A percentile compares a stretch with the other conserved stretches of the same genome.
phyloP scores from a whole-genome alignment of 441 rosid genomes.

The Arabidopsis hybrid region DNA sequence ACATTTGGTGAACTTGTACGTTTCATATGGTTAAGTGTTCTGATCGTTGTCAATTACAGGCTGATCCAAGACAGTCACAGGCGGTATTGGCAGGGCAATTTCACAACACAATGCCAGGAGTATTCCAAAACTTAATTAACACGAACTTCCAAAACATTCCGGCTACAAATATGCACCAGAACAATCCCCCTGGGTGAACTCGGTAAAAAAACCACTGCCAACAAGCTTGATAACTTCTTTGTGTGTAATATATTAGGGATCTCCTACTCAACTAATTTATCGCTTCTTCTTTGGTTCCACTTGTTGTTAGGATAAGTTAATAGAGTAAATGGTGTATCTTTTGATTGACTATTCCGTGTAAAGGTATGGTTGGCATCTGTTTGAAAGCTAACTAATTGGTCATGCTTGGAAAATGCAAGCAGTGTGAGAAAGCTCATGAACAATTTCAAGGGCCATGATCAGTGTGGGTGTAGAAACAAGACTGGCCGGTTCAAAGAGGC shows the following conservation, averaged over 20 bases:
- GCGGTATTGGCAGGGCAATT: conserved; percentile 48
- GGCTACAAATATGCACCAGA: conserved; percentile 53
- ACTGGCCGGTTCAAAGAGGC: not conserved
- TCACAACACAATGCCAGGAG: conserved; percentile 56
- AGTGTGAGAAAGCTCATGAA: conserved; percentile 19
- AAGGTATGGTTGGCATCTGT: not conserved
- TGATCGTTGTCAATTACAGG: conserved; percentile 33
- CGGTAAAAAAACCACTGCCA: conserved; percentile 15
- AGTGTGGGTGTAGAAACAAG: not conserved
- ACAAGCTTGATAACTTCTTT: conserved; percentile 11
- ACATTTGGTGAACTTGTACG: conserved; percentile 1
- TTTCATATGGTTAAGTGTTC: not conserved
- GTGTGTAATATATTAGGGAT: conserved; percentile 17
- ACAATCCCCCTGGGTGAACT: conserved; percentile 47
- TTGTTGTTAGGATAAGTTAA: conserved; percentile 26
- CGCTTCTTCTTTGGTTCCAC: not conserved
- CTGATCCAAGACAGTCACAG: conserved; percentile 51
- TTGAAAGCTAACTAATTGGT: conserved; percentile 12
- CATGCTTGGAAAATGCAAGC: conserved; percentile 23
- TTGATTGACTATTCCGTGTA: not conserved
- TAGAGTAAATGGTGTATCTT: conserved; percentile 36
- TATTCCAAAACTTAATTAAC: conserved; percentile 55
- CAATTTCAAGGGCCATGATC: not conserved
- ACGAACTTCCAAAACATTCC: conserved; percentile 57
- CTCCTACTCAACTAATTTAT: conserved; percentile 13